Evolutionary conservation across 2,329 filamentous ascomycete species (phyloP), one percentile per base, ranked within the genome.

Genomic region (Fusarium vanettenii): DNA sequence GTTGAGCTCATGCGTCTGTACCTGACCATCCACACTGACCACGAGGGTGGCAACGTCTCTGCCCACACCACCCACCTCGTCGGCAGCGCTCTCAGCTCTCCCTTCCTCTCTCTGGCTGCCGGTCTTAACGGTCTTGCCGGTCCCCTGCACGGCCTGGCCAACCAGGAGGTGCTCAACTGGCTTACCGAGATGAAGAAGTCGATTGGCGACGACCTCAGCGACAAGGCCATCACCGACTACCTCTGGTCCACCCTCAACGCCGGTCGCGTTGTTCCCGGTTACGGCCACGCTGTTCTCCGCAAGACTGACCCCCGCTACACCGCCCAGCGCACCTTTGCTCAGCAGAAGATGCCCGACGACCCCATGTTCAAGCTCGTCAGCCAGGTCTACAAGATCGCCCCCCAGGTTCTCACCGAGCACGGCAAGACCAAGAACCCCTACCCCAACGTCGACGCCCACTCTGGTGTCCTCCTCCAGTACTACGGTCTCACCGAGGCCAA

Each of bases 351-450:
- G 85, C 94, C 96, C 83, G 91, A 98, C 82, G 97, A 98, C 91
- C 95, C 96, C 82, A 97, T 99, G 95, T 99, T 98, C 94, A 95
- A 99, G 92, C 94, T 99, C 80, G 97, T 99, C 88, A 97, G 94
- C 91, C 97, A 99, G 90, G 97, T 99, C 80, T 99, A 98, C 94
- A 99, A 99, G 94, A 98, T 99, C 81, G 97, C 97, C 76, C 97
- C 97, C 77, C 94, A 93, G 82, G 97, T 99, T 81, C 90, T 99
- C 85, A 99, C 97, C 78, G 95, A 99, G 92, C 97, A 99, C 90
- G 97, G 97, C 89, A 99, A 99, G 94, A 98, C 96, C 90, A 98
- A 98, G 94, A 98, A 98, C 94, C 96, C 96, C 79, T 98, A 91
- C 91, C 97, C 97, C 87, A 98, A 98, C 89, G 95, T 98, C 82